Percentiles rank a stretch among this genome's conserved stretches.
Conservation (phyloP, 2,329 filamentous ascomycete genomes). For the Fusarium bulbicola region DNA sequence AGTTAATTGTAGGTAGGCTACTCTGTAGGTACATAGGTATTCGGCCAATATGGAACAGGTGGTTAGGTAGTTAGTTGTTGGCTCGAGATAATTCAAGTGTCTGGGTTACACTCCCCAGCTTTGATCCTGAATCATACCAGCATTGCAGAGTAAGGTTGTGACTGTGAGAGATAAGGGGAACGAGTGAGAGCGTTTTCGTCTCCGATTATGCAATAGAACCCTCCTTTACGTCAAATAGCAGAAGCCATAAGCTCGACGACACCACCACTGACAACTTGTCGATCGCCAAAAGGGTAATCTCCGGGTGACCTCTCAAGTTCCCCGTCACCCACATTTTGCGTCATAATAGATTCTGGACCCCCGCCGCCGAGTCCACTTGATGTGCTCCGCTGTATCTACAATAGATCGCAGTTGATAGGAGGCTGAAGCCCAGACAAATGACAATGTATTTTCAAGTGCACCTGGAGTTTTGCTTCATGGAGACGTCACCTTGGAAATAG, state of each 20-base stretch:
- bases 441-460: neutral
- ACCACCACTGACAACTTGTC: slow-evolving; percentile 11
- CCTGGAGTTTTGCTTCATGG: slow-evolving; percentile 1
- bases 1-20: neutral
- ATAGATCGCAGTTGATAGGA: neutral
- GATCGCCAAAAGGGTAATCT: slow-evolving; percentile 3
- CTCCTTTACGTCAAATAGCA: slow-evolving; percentile 1
- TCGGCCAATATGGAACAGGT: neutral
- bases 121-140: neutral
- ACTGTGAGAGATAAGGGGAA: neutral
- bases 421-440: neutral
- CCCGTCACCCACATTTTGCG: slow-evolving; percentile 6
- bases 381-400: neutral
- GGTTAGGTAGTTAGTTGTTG: neutral
- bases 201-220: neutral
- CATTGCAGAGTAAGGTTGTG: neutral
- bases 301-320: neutral
- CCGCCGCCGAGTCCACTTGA: neutral
- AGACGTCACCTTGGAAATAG: neutral
- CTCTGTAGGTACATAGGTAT: neutral
- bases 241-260: neutral
- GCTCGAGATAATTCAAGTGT: neutral
- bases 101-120: neutral
- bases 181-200: neutral
- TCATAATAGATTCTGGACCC: slow-evolving; percentile 10